Base-by-base conservation (phyloP, 2,329 filamentous ascomycete genomes). In the Hypomyces perniciosus region DNA sequence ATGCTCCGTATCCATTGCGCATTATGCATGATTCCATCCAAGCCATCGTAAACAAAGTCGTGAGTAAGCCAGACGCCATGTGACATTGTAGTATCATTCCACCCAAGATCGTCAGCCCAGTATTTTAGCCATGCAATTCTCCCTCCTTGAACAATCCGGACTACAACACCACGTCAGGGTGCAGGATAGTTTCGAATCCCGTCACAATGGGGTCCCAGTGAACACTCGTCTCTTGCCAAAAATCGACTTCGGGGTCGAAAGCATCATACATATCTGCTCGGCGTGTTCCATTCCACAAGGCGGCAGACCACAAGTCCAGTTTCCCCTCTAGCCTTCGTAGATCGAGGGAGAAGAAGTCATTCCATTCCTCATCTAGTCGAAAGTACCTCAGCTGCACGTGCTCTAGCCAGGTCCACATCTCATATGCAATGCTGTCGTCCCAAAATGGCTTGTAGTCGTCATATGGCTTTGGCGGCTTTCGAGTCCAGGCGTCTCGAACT, bases 251-350 rank as follows among this genome's bases (percentile, higher is more conserved):
- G 20, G 20, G 20, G 30, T 13, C 27, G 53, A 53, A 30, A 4
- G 53, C 44, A 8, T 9, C 20, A n/a, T 39, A 30, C 13, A 55
- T 53, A 8, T 53, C 54, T 2, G 31, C 31, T 50, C 54, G 56
- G 27, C 52, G 56, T 5, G 10, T 13, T 12, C 37, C 31, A 35
- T 56, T 46, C 56, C 56, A 57, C 8, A 57, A 33, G 6, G 51
- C 46, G 4, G 54, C 48, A 3, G 39, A 46, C 54, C 51, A 56
- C 1, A 56, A 12, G 31, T 54, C 54, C 10, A 57, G 28, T 7
- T 20, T 20, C 20, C 20, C 20, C 20, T 20, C 20, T 48, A 50
- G 7, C 50, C 54, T 34, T 57, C 54, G 29, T 50, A n/a, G 2
- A 10, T 46, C 30, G 9, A 30, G 20, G 31, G 46, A 38, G 10